These are phyloP conservation scores for Pirum gemmata DNA, from an alignment of 78 protist species.

Conservation along the genomic window DNA sequence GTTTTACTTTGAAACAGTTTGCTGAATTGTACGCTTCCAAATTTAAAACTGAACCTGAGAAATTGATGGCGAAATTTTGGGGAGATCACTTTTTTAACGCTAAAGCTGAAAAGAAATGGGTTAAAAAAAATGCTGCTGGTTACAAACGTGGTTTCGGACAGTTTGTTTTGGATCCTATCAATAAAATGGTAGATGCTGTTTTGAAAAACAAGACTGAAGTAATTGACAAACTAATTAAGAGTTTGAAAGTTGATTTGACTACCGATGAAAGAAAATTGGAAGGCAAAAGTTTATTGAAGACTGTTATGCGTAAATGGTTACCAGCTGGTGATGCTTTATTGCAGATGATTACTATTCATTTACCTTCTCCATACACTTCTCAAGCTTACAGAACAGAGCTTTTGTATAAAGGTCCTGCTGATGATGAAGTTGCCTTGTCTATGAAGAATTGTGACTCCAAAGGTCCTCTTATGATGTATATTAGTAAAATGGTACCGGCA, in stretches of 20 bases:
- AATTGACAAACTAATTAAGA: constrained; percentile 66
- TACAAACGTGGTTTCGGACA: constrained; percentile 86
- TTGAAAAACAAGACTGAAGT: constrained; percentile 78
- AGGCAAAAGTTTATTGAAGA: constrained; percentile 85
- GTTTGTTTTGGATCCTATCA: constrained; percentile 93
- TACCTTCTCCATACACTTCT: constrained; percentile 94
- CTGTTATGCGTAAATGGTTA: constrained; percentile 88
- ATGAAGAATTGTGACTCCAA: constrained; percentile 80
- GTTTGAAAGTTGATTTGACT: constrained; percentile 64
- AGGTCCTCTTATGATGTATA: constrained; percentile 96
- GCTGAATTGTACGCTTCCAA: constrained; percentile 78
- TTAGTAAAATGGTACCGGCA: constrained; percentile 99
- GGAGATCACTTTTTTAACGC: constrained; percentile 91
- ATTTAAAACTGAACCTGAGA: constrained; percentile 62
- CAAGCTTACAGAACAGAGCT: constrained; percentile 88
- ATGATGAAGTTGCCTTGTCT: constrained; percentile 74
- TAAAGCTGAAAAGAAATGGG: constrained; percentile 85
- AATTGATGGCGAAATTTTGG: constrained; percentile 89
- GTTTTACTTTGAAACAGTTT: constrained; percentile 89
- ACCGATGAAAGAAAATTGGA: constrained; percentile 73
- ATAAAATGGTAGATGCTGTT: constrained; percentile 74
- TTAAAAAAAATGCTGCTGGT: constrained; percentile 55
- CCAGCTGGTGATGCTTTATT: constrained; percentile 97
- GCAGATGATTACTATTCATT: constrained; percentile 88
- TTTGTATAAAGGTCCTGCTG: constrained; percentile 92